Evolutionary conservation across 169 alveolate species (phyloP).

Genomic region (Cryptosporidium meleagridis): DNA sequence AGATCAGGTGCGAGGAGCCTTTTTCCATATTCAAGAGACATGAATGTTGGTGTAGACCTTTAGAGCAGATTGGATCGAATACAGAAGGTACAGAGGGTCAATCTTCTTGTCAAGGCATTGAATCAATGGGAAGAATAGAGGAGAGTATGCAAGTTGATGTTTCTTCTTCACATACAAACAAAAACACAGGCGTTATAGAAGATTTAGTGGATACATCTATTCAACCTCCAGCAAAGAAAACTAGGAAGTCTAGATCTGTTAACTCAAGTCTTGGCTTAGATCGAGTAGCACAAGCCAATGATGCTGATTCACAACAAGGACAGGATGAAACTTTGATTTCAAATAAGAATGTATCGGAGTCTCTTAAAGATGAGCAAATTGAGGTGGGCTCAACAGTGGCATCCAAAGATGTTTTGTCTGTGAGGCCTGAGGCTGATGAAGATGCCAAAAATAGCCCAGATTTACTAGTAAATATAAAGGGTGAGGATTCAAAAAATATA

Average conservation of each 20-base stretch:
- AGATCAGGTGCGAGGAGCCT: conserved; percentile 84
- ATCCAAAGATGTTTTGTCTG: neutral
- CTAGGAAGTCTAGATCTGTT: conserved; percentile 12
- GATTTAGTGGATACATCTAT: neutral
- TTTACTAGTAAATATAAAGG: neutral
- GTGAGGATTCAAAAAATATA: neutral
- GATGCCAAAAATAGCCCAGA: neutral
- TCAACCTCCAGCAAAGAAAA: conserved; percentile 20
- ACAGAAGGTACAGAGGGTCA: neutral
- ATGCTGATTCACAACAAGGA: neutral
- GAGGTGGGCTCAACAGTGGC: neutral
- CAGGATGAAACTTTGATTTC: neutral
- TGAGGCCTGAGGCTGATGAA: neutral
- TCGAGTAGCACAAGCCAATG: neutral
- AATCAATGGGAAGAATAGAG: neutral
- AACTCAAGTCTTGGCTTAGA: neutral
- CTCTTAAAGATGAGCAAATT: neutral
- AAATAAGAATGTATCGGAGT: neutral
- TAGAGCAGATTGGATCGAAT: conserved; percentile 72
- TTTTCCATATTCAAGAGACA: conserved; percentile 87
- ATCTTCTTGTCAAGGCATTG: neutral
- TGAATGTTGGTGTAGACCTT: conserved; percentile 83
- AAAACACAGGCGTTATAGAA: neutral
- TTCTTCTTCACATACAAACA: neutral
- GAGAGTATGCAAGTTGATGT: neutral